Evolutionary conservation across 202 grass and related monocot species (phyloP).

Genomic region (Hordeum pubiflorum): DNA sequence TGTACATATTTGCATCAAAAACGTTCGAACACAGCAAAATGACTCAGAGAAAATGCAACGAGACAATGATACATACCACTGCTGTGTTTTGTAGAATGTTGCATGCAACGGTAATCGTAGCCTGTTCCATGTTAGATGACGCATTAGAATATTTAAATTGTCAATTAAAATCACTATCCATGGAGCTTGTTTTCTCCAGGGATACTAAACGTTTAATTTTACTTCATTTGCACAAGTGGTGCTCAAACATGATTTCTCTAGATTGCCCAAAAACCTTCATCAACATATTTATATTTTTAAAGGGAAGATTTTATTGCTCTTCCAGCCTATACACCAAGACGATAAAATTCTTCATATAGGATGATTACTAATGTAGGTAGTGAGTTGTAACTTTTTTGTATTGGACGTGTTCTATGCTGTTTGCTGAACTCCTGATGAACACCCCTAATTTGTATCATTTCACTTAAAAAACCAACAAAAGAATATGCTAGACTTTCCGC

Average conservation of each 20-base stretch:
- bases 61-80: slow-evolving; percentile 25
- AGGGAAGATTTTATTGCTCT: neutral
- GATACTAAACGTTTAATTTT: neutral
- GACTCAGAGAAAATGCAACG: neutral
- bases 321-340: neutral
- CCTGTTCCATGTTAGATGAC: slow-evolving; percentile 25
- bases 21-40: neutral
- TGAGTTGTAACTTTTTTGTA: neutral
- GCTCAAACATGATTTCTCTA: neutral
- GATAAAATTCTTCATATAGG: neutral
- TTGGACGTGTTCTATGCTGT: neutral
- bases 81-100: slow-evolving; percentile 61
- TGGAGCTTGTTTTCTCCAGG: neutral
- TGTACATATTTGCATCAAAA: slow-evolving; percentile 10
- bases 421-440: neutral
- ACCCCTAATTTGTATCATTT: neutral
- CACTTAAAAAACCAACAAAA: neutral
- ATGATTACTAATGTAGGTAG: neutral
- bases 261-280: neutral
- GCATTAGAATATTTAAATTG: neutral
- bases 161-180: neutral
- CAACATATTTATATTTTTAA: neutral
- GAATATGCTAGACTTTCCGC: slow-evolving; percentile 25
- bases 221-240: neutral
- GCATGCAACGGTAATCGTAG: slow-evolving; percentile 44